A percentile compares a stretch with the other conserved stretches of the same genome.
phyloP scores from a whole-genome alignment of 768 basidiomycete species.

The Lanmaoa rubissima region DNA sequence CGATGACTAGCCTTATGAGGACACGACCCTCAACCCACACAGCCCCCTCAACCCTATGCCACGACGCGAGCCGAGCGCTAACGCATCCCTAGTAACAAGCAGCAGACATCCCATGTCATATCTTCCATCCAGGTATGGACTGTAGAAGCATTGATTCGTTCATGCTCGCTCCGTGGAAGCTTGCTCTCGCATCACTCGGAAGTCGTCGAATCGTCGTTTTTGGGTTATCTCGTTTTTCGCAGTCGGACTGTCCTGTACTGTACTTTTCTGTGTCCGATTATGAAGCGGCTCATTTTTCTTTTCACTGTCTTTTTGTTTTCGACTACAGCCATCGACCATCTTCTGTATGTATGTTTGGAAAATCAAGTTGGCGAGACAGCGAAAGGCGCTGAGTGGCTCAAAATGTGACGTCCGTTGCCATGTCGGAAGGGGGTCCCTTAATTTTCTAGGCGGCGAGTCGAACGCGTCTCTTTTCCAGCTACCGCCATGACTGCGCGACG shows the following conservation, averaged over 20 bases:
- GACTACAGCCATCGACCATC: slow-evolving; percentile 27
- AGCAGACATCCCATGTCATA: slow-evolving; percentile 23
- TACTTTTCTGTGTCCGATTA: slow-evolving; percentile 25
- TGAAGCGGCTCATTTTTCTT: slow-evolving; percentile 9
- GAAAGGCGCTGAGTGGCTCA: not conserved
- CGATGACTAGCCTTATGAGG: too few relatives aligned
- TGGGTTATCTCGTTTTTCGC: slow-evolving; percentile 32
- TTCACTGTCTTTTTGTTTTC: slow-evolving; percentile 13
- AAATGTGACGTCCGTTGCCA: slow-evolving; percentile 25
- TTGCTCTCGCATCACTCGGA: slow-evolving; percentile 25
- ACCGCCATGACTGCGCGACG: slow-evolving; percentile 22
- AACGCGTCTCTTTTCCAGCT: slow-evolving; percentile 9
- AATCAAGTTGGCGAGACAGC: slow-evolving; percentile 13
- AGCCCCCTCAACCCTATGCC: slow-evolving; percentile 22
- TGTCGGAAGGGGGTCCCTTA: slow-evolving; percentile 21
- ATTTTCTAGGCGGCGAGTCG: slow-evolving; percentile 12
- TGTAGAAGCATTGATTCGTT: slow-evolving; percentile 27
- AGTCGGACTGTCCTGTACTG: slow-evolving; percentile 38
- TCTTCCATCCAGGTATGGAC: slow-evolving; percentile 30
- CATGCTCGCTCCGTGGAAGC: slow-evolving; percentile 31
- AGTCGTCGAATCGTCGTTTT: slow-evolving; percentile 33
- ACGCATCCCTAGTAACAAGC: slow-evolving; percentile 31
- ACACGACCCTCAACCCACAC: slow-evolving; percentile 1
- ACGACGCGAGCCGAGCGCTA: slow-evolving; percentile 28
- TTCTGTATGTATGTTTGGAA: slow-evolving; percentile 35